These are phyloP conservation scores for Penicillium riverlandense DNA, from an alignment of 495 filamentous ascomycete genomes.

Conservation along the genomic window DNA sequence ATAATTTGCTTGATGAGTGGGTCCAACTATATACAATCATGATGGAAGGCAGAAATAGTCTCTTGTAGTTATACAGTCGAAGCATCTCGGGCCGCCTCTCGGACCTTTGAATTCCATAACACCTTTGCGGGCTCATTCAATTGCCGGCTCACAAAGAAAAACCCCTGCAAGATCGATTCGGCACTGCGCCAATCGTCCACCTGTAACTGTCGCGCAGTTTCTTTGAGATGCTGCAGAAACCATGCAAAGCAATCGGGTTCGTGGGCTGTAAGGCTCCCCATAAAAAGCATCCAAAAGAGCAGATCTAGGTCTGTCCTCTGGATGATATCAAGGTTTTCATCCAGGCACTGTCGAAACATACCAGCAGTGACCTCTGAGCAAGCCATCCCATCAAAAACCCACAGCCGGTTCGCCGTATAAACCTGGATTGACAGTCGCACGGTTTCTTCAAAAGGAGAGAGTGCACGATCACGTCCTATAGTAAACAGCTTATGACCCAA, in stretches of 20 bases:
- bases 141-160: conserved; percentile 8
- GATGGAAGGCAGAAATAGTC: too few species aligned
- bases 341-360: conserved; percentile 4
- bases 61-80: too few species aligned
- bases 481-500: conserved; percentile 6
- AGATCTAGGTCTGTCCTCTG: conserved; percentile 3
- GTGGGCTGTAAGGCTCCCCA: conserved; percentile 3
- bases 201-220: conserved; percentile 1
- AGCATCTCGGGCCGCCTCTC: too few species aligned
- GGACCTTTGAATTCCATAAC: conserved; percentile 3
- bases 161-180: conserved; percentile 4
- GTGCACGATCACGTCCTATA: conserved; percentile 1
- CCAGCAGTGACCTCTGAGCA: conserved; percentile 2
- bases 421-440: conserved; percentile 8
- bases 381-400: conserved; percentile 7
- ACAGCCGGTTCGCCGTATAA: conserved; percentile 8
- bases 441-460: conserved; percentile 8
- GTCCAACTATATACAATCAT: too few species aligned
- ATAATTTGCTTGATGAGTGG: too few species aligned
- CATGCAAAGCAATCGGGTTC: conserved; percentile 3
- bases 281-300: conserved; percentile 7
- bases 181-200: conserved; percentile 6
- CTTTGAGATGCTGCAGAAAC: conserved; percentile 4
- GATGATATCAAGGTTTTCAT: conserved; percentile 1
- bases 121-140: conserved; percentile 5